Evolutionary conservation across 345 rosid species (phyloP).

Genomic region (Lepidium didymum): DNA sequence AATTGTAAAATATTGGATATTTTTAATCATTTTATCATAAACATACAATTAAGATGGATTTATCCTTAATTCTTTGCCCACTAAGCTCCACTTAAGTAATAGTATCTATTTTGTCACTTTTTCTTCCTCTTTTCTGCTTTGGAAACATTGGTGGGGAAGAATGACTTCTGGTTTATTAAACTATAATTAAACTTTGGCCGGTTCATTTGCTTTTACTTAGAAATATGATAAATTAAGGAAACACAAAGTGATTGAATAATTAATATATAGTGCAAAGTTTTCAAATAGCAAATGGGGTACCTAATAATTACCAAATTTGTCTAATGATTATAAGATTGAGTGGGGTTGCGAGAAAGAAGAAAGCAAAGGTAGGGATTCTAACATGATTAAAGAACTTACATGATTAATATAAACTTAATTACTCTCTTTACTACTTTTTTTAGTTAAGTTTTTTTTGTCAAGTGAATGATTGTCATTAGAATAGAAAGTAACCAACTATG

Average conservation of each 20-base stretch:
- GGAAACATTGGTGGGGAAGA: conserved; percentile 29
- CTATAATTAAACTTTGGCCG: conserved; percentile 22
- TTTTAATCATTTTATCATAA: no score
- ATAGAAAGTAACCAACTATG: no score
- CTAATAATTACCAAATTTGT: conserved; percentile 31
- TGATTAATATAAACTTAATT: neutral
- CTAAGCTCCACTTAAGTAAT: conserved; percentile 21
- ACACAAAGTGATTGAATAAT: conserved; percentile 21
- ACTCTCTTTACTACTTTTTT: neutral
- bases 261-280: conserved; percentile 12
- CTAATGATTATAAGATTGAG: conserved; percentile 30
- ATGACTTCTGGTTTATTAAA: conserved; percentile 12
- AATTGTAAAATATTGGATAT: no score
- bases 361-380: conserved; percentile 19
- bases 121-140: conserved; percentile 5
- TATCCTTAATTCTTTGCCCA: conserved; percentile 17
- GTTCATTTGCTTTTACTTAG: conserved; percentile 19
- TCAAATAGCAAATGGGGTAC: conserved; percentile 21
- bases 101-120: neutral
- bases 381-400: conserved; percentile 9
- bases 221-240: conserved; percentile 14
- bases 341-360: conserved; percentile 26
- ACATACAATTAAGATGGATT: conserved; percentile 1
- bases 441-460: no score
- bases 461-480: no score